Evolutionary conservation across 495 filamentous ascomycete species (phyloP), one percentile per base, ranked within the genome.

Genomic region (Hyaloscypha hepaticicola): DNA sequence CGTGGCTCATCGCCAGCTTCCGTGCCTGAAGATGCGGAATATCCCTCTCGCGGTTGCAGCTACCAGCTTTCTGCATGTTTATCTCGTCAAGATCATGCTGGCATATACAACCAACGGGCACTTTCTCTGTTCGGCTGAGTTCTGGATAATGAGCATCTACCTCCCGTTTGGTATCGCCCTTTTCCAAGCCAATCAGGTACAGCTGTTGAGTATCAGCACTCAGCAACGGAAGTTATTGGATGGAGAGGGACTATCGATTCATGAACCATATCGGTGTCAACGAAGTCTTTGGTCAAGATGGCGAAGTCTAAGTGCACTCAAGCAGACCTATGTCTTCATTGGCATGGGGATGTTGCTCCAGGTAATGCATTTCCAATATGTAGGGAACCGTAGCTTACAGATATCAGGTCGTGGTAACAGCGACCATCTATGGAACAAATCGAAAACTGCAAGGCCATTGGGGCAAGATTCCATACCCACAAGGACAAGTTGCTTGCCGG

Each of bases 81-180:
- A 91, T 77, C 80, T 83, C 70, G 67, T 81, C 48, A 73, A 82
- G 14, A 80, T 85, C 50, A 80, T 90, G 66, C 77, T 88, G 31
- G 85, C 82, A 12, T 86, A 85, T 67, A 80, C 84, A 28, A 66
- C 85, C 25, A 89, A 90, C 14, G 75, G 84, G 2, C 67, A 81
- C 7, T 82, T 87, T 60, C 84, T 85, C 0, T 87, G 85, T 53
- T 76, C 76, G 29, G 70, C 75, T 21, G 81, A 90, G 70, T 92
- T 82, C 74, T 92, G 88, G 87, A 79, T 90, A 71, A 92, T 92
- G 89, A 82, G 86, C 57, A 80, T 85, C 49, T 88, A 84, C 72
- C 77, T 91, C 31, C 89, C 89, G 3, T 80, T 86, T 27, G 89
- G 89, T 28, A 82, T 91, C 66, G 88, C 85, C 21, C 74, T 90